Base-by-base conservation (phyloP, 805 yeast genomes). In the fission yeast (Schizosaccharomyces pombe) region DNA sequence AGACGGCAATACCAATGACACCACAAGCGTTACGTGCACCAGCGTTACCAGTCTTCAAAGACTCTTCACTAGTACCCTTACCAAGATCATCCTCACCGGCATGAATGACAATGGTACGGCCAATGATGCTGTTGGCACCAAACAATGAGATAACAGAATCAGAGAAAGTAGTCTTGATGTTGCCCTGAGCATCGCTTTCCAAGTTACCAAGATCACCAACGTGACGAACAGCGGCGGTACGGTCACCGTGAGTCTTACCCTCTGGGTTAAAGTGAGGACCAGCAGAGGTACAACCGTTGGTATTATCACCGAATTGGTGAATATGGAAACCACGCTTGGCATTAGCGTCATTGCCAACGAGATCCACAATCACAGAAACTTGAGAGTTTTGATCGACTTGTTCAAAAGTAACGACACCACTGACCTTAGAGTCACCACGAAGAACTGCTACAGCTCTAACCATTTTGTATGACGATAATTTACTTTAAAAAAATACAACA, bases 281-380 rank as follows among this genome's bases (percentile, higher is more conserved):
- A 55, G 96, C 95, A 61, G 95, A 84, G 57, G 95, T 89, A 74
- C 98, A 91, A 61, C 98, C 98, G 69, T 91, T 91, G 72, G 98
- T 85, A 79, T 85, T 85, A 75, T 91, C 98, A 73, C 98, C 98
- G 65, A 91, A 91, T 67, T 85, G 82, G 72, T 91, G 98, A 67
- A 91, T 73, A 76, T 91, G 98, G 95, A 91, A 89, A 55, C 98
- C 98, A 71, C 94, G 80, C 67, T 75, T 72, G 54, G 95, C 89
- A 64, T 84, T 81, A 58, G 96, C 73, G 60, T 78, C 80, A 71
- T 86, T 85, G 68, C 98, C 98, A 56, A 77, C 64, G 66, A 91
- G 83, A 64, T 89, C 93, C 79, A 85, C 91, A 24, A 86, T 62
- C 62, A 91, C 75, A 52, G 85, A 81, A 65, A 94, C 85, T 69